These are phyloP conservation scores for Phytophthora sansomeana DNA, from an alignment of 352 stramenopile genomes.

Conservation along the genomic window DNA sequence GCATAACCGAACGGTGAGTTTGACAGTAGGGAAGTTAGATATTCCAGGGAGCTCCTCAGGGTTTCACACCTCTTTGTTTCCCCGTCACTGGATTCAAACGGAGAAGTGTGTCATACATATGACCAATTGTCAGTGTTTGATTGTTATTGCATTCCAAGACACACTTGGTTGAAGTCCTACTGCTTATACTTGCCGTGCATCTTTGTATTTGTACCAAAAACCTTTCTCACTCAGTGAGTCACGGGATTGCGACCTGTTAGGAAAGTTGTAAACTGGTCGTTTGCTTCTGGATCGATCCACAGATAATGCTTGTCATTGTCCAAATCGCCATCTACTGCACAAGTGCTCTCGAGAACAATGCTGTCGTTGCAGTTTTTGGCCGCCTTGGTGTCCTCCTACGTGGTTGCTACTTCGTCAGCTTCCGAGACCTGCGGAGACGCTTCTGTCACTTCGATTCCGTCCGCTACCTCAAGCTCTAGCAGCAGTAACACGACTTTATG, in stretches of 20 bases:
- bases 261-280: no score
- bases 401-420: constrained; percentile 1
- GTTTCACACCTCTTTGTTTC: no score
- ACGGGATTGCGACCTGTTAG: no score
- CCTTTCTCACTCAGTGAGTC: no score
- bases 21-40: no score
- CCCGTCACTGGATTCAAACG: no score
- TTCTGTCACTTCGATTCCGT: not conserved
- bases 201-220: constrained; percentile 6
- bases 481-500: constrained; percentile 35
- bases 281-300: no score
- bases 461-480: constrained; percentile 7
- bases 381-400: not conserved
- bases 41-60: no score
- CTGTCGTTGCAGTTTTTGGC: constrained; percentile 5
- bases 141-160: no score
- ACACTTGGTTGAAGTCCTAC: constrained; percentile 7
- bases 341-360: constrained; percentile 10
- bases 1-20: no score
- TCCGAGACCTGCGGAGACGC: constrained; percentile 21
- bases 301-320: constrained; percentile 16
- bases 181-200: constrained; percentile 9
- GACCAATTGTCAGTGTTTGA: constrained; percentile 9
- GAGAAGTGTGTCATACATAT: no score
- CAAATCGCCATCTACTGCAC: constrained; percentile 11